Conservation (phyloP, 2,329 filamentous ascomycete species). For the Helminthosporium solani region DNA sequence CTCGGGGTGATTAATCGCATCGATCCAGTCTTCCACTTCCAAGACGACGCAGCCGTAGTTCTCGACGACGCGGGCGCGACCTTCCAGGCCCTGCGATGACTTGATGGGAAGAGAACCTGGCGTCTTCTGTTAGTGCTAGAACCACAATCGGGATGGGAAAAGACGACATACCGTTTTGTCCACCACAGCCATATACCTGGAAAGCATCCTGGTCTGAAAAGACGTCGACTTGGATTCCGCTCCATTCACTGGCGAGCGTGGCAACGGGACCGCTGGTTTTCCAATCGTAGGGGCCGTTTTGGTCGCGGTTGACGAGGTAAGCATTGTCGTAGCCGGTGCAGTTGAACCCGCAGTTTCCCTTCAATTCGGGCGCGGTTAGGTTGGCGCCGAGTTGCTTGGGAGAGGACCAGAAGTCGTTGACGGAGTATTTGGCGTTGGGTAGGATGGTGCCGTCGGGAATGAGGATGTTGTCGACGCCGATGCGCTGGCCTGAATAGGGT, state of each 20-base stretch:
- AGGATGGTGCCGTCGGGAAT: conserved; percentile 61
- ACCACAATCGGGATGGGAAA: not conserved
- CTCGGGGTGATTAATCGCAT: conserved; percentile 86
- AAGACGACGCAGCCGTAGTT: conserved; percentile 85
- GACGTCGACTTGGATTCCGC: conserved; percentile 80
- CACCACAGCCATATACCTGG: conserved; percentile 83
- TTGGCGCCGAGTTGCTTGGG: conserved; percentile 78
- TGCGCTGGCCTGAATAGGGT: conserved; percentile 69
- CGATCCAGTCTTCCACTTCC: conserved; percentile 92
- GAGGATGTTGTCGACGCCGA: conserved; percentile 61
- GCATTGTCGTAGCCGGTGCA: conserved; percentile 86
- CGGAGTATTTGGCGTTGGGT: conserved; percentile 64
- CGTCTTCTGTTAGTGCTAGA: not conserved
- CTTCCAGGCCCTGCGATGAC: conserved; percentile 65
- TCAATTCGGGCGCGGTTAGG: conserved; percentile 61
- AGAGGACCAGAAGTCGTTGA: conserved; percentile 79
- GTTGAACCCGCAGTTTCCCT: conserved; percentile 74
- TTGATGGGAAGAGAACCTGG: conserved; percentile 63
- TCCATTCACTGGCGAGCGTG: conserved; percentile 69
- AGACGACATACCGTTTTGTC: conserved; percentile 62
- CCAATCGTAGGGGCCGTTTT: conserved; percentile 64
- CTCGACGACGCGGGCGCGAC: conserved; percentile 63
- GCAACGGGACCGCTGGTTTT: conserved; percentile 60
- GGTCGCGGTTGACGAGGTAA: conserved; percentile 66
- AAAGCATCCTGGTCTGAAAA: conserved; percentile 82